A percentile compares a stretch with the other conserved stretches of the same genome.
phyloP scores from a whole-genome alignment of 371 early-diverging fungal genomes.

The Phascolomyces articulosus region DNA sequence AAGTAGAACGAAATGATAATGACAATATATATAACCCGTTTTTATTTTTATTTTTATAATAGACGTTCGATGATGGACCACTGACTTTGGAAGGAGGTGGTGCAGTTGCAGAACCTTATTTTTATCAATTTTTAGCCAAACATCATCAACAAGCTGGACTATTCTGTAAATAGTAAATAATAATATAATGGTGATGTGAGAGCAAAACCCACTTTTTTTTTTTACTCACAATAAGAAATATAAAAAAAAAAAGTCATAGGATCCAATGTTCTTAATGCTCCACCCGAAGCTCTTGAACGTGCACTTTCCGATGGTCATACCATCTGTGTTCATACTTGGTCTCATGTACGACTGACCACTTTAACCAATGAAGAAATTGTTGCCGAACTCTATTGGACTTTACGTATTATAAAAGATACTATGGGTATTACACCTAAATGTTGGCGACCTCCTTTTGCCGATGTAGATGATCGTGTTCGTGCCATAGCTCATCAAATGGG shows the following conservation, averaged over 20 bases:
- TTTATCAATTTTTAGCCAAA: too few species aligned
- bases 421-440: constrained; percentile 56
- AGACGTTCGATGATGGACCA: too few species aligned
- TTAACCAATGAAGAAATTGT: constrained; percentile 55
- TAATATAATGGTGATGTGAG: too few species aligned
- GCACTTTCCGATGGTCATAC: constrained; percentile 50
- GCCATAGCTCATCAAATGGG: constrained; percentile 59
- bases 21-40: too few species aligned
- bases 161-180: too few species aligned
- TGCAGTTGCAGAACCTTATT: too few species aligned
- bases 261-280: constrained; percentile 47
- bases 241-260: too few species aligned
- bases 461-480: constrained; percentile 60
- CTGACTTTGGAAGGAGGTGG: too few species aligned
- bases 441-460: constrained; percentile 58
- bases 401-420: constrained; percentile 55
- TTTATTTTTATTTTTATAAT: too few species aligned
- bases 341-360: constrained; percentile 60
- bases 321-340: constrained; percentile 62
- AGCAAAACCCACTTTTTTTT: neutral
- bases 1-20: too few species aligned
- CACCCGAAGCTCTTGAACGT: constrained; percentile 47
- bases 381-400: constrained; percentile 60
- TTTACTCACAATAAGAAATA: too few species aligned
- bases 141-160: too few species aligned